Conservation (phyloP, 192 early-diverging fungal genomes). For the Coemansia sp. region DNA sequence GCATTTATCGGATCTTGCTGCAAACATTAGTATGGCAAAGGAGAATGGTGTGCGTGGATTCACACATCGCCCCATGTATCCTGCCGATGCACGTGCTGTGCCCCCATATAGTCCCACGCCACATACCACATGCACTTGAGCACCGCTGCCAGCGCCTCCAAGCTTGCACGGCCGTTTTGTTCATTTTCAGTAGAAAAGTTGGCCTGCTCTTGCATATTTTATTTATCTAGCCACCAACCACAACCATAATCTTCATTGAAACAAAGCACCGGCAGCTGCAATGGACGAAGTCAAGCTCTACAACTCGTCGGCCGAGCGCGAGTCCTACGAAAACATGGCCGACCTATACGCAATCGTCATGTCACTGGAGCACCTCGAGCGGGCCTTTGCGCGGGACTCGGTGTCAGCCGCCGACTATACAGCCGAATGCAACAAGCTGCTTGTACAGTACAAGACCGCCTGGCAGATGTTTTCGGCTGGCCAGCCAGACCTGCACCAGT, state of each 20-base stretch:
- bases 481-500: slow-evolving; percentile 55
- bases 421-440: slow-evolving; percentile 81
- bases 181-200: too few species aligned
- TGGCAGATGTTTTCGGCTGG: slow-evolving; percentile 38
- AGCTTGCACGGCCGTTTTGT: too few species aligned
- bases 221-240: too few species aligned
- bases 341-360: slow-evolving; percentile 91
- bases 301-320: slow-evolving; percentile 78
- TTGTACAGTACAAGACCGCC: slow-evolving; percentile 86
- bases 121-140: too few species aligned
- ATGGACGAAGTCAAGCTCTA: slow-evolving; percentile 76
- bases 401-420: slow-evolving; percentile 87
- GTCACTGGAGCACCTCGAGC: slow-evolving; percentile 86
- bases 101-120: too few species aligned
- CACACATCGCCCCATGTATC: too few species aligned
- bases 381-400: slow-evolving; percentile 86
- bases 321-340: slow-evolving; percentile 88
- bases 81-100: too few species aligned
- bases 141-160: too few species aligned
- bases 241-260: neutral
- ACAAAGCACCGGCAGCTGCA: neutral
- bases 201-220: too few species aligned
- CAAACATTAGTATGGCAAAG: too few species aligned
- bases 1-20: too few species aligned
- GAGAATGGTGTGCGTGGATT: too few species aligned